Conservation (phyloP, 306 rosid genomes). For the Macrotyloma uniflorum region DNA sequence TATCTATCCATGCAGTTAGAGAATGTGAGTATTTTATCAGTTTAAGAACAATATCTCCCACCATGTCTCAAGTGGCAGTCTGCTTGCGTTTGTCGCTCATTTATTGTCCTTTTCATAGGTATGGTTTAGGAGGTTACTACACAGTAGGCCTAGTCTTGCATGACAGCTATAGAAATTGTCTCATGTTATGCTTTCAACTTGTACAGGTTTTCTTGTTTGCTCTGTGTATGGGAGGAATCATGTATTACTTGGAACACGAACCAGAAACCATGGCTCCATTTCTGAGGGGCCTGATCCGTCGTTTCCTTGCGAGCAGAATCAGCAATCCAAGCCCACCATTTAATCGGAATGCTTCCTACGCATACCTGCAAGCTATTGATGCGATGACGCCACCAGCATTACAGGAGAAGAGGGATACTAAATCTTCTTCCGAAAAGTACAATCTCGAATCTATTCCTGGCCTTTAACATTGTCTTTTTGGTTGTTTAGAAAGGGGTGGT, state of each 20-base stretch:
- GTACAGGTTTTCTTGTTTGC: conserved; percentile 81
- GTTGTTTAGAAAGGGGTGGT: neutral
- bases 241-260: conserved; percentile 92
- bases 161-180: conserved; percentile 2
- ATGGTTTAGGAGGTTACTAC: conserved; percentile 8
- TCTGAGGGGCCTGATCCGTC: conserved; percentile 86
- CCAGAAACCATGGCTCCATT: conserved; percentile 98
- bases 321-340: conserved; percentile 67
- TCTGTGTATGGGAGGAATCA: conserved; percentile 93
- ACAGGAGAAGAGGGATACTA: conserved; percentile 47
- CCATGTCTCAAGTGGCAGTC: neutral
- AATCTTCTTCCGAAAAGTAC: conserved; percentile 66
- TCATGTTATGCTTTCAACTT: conserved; percentile 34
- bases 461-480: conserved; percentile 48
- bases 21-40: neutral
- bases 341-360: conserved; percentile 54
- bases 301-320: conserved; percentile 95
- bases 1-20: neutral
- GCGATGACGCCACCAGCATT: conserved; percentile 55
- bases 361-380: conserved; percentile 68
- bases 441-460: conserved; percentile 97
- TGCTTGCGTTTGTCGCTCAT: neutral
- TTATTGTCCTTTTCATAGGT: neutral
- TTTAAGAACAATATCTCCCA: conserved; percentile 21
- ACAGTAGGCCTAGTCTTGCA: neutral